Evolutionary conservation across 2,329 filamentous ascomycete genomes (phyloP), one percentile per base, ranked within the genome.

Genomic region (Ophiostoma novo-ulmi): DNA sequence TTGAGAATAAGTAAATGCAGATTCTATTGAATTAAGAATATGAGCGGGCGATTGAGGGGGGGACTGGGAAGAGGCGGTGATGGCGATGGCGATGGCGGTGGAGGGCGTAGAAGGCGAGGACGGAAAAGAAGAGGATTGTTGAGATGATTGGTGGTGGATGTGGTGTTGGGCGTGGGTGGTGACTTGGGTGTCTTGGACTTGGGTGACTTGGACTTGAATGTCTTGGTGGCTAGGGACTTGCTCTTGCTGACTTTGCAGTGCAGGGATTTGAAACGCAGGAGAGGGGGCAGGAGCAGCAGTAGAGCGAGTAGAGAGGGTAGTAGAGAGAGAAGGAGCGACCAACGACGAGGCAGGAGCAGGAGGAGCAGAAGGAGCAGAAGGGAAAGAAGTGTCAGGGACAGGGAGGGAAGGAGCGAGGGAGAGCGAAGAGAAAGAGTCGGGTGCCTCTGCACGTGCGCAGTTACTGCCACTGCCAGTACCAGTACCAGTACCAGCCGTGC

Each of bases 251-350:
- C 17, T 64, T 38, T 64, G 31, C 61, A 64, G 61, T 17, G 17
- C 63, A 52, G 69, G 55, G 38, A 38, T 71, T 66, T 71, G 71
- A 72, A 72, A 72, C 71, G 63, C 26, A 48, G 44, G 36, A 52
- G 17, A 31, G 26, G 41, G 14, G 52, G 39, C 13, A 26, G 41
- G 17, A 48, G 55, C 22, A 63, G 52, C 35, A 26, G 8, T 41
- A 67, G 67, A 68, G 67, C 8, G 64, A 61, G 22, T 8, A 38
- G 55, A 4, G 36, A 20, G 36, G n/a, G 6, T 35, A 22, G 38
- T 41, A 35, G 8, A 55, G 55, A 67, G 68, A 66, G 35, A 41
- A 64, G 55, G 20, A 35, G 14, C 63, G 48, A 26, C 63, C 1
- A n/a, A 7, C 48, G 48, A 55, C 20, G n/a, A 55, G 8, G 48